Conservation (phyloP, 2,329 filamentous ascomycete genomes). For the Ceratocystis ficicola region DNA sequence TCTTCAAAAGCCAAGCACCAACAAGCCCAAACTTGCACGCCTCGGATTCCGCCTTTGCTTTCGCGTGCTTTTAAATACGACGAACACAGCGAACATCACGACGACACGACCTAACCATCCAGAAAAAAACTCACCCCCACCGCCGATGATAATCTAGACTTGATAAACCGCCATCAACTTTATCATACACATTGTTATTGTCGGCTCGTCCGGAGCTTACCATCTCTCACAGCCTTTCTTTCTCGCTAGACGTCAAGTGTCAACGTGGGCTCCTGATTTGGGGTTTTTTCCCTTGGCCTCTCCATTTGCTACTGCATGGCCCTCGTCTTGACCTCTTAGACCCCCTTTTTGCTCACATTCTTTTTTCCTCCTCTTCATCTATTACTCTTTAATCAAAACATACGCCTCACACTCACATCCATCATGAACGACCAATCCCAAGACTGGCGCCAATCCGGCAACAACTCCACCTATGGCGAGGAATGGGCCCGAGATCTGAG, state of each 20-base stretch:
- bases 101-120: neutral
- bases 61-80: too few species aligned
- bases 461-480: constrained; percentile 46
- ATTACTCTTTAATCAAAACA: constrained; percentile 14
- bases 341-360: neutral
- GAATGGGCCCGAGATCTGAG: constrained; percentile 68
- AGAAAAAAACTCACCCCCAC: neutral
- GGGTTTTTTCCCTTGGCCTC: neutral
- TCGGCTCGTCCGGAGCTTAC: neutral
- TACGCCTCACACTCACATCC: constrained; percentile 1
- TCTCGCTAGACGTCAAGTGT: constrained; percentile 5
- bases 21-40: too few species aligned
- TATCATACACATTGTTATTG: neutral
- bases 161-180: neutral
- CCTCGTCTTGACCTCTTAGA: constrained; percentile 23
- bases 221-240: neutral
- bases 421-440: constrained; percentile 19
- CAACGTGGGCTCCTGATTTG: neutral
- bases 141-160: neutral
- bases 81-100: too few species aligned
- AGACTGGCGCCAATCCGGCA: constrained; percentile 18
- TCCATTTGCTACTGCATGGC: constrained; percentile 7
- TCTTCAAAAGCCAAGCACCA: too few species aligned
- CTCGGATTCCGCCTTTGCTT: too few species aligned
- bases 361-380: neutral